These are phyloP conservation scores for Boletus pseudo-olivaceus DNA, from an alignment of 768 basidiomycete genomes.

Conservation along the genomic window DNA sequence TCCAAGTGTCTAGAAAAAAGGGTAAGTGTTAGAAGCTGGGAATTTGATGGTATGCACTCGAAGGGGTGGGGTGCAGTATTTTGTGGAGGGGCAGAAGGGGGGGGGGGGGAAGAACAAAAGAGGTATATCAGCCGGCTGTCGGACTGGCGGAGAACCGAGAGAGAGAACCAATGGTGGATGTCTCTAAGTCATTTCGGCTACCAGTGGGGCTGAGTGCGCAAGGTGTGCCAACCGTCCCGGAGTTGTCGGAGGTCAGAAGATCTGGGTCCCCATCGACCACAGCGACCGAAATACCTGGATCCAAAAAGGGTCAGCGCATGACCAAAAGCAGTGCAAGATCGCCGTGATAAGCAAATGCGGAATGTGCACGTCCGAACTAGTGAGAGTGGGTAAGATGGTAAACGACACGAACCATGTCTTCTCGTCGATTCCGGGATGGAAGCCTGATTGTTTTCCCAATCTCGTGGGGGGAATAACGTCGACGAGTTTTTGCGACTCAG, in stretches of 20 bases:
- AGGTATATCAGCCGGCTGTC: constrained; percentile 39
- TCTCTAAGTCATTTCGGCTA: constrained; percentile 23
- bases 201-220: constrained; percentile 2
- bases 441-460: constrained; percentile 4
- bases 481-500: constrained; percentile 10
- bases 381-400: background rate
- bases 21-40: background rate
- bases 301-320: constrained; percentile 14
- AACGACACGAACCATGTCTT: constrained; percentile 28
- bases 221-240: constrained; percentile 11
- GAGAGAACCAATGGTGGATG: constrained; percentile 36
- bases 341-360: constrained; percentile 13
- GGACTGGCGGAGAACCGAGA: constrained; percentile 38
- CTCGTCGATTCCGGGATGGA: constrained; percentile 10
- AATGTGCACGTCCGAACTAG: background rate
- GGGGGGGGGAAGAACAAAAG: constrained; percentile 30
- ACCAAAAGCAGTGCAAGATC: constrained; percentile 13
- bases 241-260: constrained; percentile 12
- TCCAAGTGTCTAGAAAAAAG: background rate
- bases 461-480: constrained; percentile 3
- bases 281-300: constrained; percentile 18
- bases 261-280: constrained; percentile 9
- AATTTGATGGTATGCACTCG: background rate
- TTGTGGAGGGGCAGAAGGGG: constrained; percentile 1
- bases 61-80: background rate